Evolutionary conservation across 2,329 filamentous ascomycete genomes (phyloP).

Genomic region (Aspergillus fructus): DNA sequence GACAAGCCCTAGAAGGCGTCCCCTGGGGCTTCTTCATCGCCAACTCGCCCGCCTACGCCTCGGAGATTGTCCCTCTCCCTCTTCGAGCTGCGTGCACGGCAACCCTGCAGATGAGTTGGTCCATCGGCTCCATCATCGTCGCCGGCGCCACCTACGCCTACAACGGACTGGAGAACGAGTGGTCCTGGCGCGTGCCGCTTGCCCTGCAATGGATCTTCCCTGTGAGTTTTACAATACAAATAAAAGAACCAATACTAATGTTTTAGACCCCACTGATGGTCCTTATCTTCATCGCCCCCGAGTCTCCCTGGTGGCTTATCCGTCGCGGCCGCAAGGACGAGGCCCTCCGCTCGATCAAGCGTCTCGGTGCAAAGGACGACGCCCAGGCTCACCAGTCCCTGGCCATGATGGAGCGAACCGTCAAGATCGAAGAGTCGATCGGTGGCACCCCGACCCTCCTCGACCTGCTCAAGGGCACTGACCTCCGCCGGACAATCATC

Average conservation of each 20-base stretch:
- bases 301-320: slow-evolving; percentile 31
- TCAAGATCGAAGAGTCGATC: slow-evolving; percentile 31
- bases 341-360: slow-evolving; percentile 25
- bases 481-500: slow-evolving; percentile 31
- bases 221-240: slow-evolving; percentile 8
- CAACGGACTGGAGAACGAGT: slow-evolving; percentile 21
- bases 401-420: slow-evolving; percentile 35
- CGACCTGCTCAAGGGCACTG: slow-evolving; percentile 34
- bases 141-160: slow-evolving; percentile 24
- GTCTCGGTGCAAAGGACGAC: slow-evolving; percentile 19
- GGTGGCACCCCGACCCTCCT: slow-evolving; percentile 28
- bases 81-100: slow-evolving; percentile 28
- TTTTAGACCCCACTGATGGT: slow-evolving; percentile 28
- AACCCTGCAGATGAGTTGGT: slow-evolving; percentile 31
- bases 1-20: slow-evolving; percentile 31
- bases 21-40: slow-evolving; percentile 34
- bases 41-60: slow-evolving; percentile 30
- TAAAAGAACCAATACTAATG: too few species aligned
- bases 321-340: slow-evolving; percentile 26
- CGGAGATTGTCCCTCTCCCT: slow-evolving; percentile 27
- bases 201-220: slow-evolving; percentile 33
- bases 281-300: slow-evolving; percentile 28
- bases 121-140: slow-evolving; percentile 30
- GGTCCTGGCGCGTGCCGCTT: slow-evolving; percentile 28
- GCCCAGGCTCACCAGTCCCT: slow-evolving; percentile 22